Evolutionary conservation across 345 rosid species (phyloP).

Genomic region (Bruguiera sexangula): DNA sequence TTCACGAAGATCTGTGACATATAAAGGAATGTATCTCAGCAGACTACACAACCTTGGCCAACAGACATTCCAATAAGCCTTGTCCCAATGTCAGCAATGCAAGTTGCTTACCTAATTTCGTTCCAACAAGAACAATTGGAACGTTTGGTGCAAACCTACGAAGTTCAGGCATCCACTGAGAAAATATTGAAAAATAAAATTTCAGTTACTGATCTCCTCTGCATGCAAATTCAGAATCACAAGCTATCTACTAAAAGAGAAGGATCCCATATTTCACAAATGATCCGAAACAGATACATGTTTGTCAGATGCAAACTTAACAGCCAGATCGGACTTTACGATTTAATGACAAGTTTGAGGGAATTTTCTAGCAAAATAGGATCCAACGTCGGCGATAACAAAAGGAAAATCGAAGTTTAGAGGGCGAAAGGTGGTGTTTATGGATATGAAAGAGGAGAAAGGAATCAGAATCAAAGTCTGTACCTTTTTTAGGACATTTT

Average conservation of each 20-base stretch:
- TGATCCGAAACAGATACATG: neutral
- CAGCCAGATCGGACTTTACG: constrained; percentile 7
- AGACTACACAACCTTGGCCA: neutral
- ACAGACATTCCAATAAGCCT: neutral
- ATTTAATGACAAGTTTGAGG: constrained; percentile 10
- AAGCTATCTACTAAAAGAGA: constrained; percentile 2
- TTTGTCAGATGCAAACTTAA: constrained; percentile 10
- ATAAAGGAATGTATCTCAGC: neutral
- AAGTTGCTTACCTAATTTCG: constrained; percentile 65
- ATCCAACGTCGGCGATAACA: constrained; percentile 6
- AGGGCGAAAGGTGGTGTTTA: neutral
- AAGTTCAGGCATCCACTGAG: constrained; percentile 99
- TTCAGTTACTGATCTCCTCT: constrained; percentile 7
- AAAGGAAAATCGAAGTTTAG: constrained; percentile 15
- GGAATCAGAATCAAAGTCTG: constrained; percentile 10
- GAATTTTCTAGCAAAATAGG: constrained; percentile 21
- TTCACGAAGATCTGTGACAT: constrained; percentile 71
- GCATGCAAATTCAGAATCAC: constrained; percentile 6
- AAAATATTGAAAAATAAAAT: constrained; percentile 20
- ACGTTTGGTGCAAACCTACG: constrained; percentile 92
- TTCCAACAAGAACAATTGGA: constrained; percentile 95
- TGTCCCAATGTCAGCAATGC: neutral
- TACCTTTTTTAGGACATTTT: constrained; percentile 96
- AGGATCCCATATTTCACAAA: constrained; percentile 10
- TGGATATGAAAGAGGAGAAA: constrained; percentile 2